Base-by-base conservation (phyloP, 2,329 filamentous ascomycete species). In the Aspergillus vadensis region DNA sequence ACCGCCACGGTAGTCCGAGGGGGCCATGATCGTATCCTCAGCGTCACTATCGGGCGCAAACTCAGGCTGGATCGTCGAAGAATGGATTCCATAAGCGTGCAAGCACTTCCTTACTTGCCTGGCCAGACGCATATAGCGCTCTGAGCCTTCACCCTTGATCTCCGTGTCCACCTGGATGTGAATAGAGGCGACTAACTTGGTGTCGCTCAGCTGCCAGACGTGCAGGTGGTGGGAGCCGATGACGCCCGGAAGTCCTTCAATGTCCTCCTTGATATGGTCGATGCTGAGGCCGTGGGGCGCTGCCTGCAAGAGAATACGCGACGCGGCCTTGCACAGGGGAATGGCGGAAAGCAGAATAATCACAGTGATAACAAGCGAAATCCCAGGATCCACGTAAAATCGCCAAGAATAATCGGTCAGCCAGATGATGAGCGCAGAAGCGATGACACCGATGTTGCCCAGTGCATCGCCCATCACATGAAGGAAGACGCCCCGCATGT, bases 161-260 rank as follows among this genome's bases (percentile, higher is more conserved):
- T 93, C 91, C 74, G 96, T 97, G 50, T 88, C 88, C 21, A 99
- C 90, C 75, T 97, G 92, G 48, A 99, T 89, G 73, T 99, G 95
- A 77, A 99, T 86, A 10, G 91, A 95, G 12, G 95, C 94, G 39
- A 99, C 90, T 36, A 97, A 83, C 80, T 97, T 97, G 55, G 92
- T 95, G 73, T 98, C 94, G 15, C 91, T 96, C 36, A 99, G 85
- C 76, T 98, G 94, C 95, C 95, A 99, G 63, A 99, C 92, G 74
- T 99, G 95, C 21, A 99, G 84, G 75, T 99, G 94, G 77, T 99
- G 95, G 72, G 92, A 97, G 74, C 90, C 92, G 63, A 95, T 82
- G 51, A 99, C 90, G 44, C 93, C 93, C 0, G 90, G 89, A 5
- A 99, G 86, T 15, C 85, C 80, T 72, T 93, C 86, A 57, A 99